These are phyloP conservation scores for Micractinium sp. DNA, from an alignment of 139 green algal genomes.

Conservation along the genomic window DNA sequence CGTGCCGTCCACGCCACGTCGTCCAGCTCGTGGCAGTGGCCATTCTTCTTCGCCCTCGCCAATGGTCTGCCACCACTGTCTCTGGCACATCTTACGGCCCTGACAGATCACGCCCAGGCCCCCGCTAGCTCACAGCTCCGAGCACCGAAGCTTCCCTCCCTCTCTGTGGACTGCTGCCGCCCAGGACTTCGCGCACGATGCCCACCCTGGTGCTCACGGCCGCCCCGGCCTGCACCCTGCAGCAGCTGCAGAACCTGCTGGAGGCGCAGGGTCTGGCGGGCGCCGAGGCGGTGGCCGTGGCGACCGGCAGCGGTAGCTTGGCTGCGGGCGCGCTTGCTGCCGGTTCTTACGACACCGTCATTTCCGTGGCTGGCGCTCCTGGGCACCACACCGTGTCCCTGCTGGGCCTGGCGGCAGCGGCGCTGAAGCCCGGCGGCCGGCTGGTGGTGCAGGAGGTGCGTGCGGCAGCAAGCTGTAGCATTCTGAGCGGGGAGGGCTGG, in stretches of 20 bases:
- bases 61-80: background rate
- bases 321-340: background rate
- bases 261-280: background rate
- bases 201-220: slow-evolving; percentile 21
- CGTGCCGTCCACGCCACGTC: no score
- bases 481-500: background rate
- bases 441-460: slow-evolving; percentile 45
- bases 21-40: no score
- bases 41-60: no score
- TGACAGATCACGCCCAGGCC: no score
- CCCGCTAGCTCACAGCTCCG: no score
- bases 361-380: slow-evolving; percentile 19
- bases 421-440: slow-evolving; percentile 44
- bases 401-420: slow-evolving; percentile 17
- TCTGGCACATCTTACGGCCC: background rate
- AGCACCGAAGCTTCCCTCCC: background rate
- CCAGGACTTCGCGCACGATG: background rate
- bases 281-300: background rate
- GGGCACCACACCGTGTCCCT: slow-evolving; percentile 46
- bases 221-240: background rate
- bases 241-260: slow-evolving; percentile 13
- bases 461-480: background rate
- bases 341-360: slow-evolving; percentile 12
- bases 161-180: background rate
- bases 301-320: slow-evolving; percentile 24